Base-by-base conservation (phyloP, 352 stramenopile genomes). In the Phytopythium cucurbitacearum region DNA sequence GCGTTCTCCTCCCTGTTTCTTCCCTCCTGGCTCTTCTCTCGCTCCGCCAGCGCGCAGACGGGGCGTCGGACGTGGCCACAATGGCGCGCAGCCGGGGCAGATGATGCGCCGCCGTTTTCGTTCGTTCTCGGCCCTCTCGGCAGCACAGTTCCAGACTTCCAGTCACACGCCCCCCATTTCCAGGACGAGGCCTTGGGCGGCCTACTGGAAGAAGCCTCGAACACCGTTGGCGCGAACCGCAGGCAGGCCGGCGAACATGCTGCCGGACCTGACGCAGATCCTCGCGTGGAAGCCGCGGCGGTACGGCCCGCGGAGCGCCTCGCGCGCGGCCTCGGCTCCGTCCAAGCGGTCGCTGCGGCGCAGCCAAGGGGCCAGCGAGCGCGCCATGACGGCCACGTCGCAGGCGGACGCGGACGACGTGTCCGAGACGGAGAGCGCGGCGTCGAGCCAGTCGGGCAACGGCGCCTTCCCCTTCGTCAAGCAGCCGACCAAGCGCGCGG, bases 361-460 rank as follows among this genome's bases (percentile, higher is more conserved):
- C 36, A 36, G 15, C 11, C 4, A 13, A 32, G 16, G 35, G n/a
- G 50, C n/a, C 9, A 51, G 46, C 44, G 59, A 52, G 65, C 48
- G 60, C 56, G 71, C 67, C 16, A 67, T 67, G 40, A 85, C 68
- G 7, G 55, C 71, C 37, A 80, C 64, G 39, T 83, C 65, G 40
- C 67, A 83, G 62, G 48, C 73, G 47, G 62, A 65, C 44, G 63
- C 56, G 33, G 57, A 80, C 67, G 68, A 82, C 35, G 42, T 69
- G 54, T 80, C 64, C n/a, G 75, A 86, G 64, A 85, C 75, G 34
- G 78, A 87, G 64, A 77, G 79, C 51, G 73, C 63, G 35, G 64
- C 64, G 53, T 82, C 71, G 41, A 61, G 53, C 15, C 60, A 67
- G 51, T 64, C 60, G 43, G 59, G 45, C 7, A 37, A 39, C 42